Evolutionary conservation across 2,329 filamentous ascomycete genomes (phyloP).

Genomic region (Trichoderma simmonsii): DNA sequence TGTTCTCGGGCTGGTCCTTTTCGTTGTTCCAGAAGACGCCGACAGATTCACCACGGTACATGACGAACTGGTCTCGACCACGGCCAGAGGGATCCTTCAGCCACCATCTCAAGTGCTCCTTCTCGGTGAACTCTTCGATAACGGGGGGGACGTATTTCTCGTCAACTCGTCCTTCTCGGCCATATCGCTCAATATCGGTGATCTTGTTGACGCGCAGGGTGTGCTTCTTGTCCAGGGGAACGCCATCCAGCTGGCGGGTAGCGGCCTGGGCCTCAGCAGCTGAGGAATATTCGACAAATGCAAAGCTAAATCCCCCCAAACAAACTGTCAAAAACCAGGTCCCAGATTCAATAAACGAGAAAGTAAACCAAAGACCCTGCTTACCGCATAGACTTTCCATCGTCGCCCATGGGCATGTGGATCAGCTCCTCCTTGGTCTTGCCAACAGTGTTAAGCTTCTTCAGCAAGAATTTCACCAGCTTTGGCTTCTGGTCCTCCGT

Average conservation of each 20-base stretch:
- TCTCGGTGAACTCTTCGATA: slow-evolving; percentile 81
- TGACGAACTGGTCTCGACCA: slow-evolving; percentile 90
- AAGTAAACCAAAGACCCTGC: slow-evolving; percentile 28
- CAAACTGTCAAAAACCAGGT: neutral
- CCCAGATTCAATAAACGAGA: neutral
- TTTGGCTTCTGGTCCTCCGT: slow-evolving; percentile 88
- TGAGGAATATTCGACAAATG: slow-evolving; percentile 94
- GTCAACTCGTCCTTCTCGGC: slow-evolving; percentile 87
- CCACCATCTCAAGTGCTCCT: slow-evolving; percentile 94
- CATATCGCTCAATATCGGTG: slow-evolving; percentile 95
- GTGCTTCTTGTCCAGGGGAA: slow-evolving; percentile 94
- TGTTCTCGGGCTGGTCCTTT: slow-evolving; percentile 79
- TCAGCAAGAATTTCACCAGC: slow-evolving; percentile 91
- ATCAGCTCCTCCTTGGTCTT: slow-evolving; percentile 82
- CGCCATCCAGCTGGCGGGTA: slow-evolving; percentile 81
- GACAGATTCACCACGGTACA: slow-evolving; percentile 88
- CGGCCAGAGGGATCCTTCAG: slow-evolving; percentile 75
- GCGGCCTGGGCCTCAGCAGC: slow-evolving; percentile 86
- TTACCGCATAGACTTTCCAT: slow-evolving; percentile 83
- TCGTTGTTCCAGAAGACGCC: slow-evolving; percentile 99
- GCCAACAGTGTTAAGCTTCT: slow-evolving; percentile 85
- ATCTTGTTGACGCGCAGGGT: slow-evolving; percentile 95
- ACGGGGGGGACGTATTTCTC: slow-evolving; percentile 83
- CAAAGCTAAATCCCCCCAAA: slow-evolving; percentile 60
- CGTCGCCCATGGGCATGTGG: slow-evolving; percentile 89